Conservation (phyloP, 805 yeast genomes). For the Teunomyces stri region DNA sequence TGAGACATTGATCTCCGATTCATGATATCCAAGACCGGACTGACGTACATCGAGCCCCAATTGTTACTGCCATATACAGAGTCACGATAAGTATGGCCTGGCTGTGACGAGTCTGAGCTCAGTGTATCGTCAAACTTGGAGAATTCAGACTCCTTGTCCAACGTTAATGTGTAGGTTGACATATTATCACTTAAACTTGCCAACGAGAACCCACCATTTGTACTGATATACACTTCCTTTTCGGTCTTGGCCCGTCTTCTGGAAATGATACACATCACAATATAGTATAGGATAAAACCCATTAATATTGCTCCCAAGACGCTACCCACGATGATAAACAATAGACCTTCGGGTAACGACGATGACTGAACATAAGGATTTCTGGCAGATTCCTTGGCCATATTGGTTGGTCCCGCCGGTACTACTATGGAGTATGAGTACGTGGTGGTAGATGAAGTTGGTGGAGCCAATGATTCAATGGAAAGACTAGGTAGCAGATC, state of each 20-base stretch:
- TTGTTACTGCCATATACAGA: conserved; percentile 17
- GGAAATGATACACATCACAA: conserved; percentile 22
- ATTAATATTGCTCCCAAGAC: conserved; percentile 23
- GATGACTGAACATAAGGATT: conserved; percentile 33
- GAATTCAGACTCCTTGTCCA: conserved; percentile 18
- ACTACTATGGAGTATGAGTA: conserved; percentile 2
- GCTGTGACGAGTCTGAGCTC: conserved; percentile 14
- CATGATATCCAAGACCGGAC: conserved; percentile 48
- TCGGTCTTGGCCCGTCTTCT: conserved; percentile 27
- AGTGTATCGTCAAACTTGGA: conserved; percentile 10
- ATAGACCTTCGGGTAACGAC: conserved; percentile 32
- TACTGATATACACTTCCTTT: conserved; percentile 28
- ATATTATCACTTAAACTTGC: conserved; percentile 11
- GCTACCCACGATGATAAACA: conserved; percentile 44
- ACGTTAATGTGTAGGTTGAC: conserved; percentile 19
- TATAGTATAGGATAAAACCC: conserved; percentile 16
- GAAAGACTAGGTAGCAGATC: neutral
- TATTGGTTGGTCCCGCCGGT: conserved; percentile 2
- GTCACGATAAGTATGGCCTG: conserved; percentile 30
- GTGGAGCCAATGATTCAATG: neutral
- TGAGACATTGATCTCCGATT: conserved; percentile 11
- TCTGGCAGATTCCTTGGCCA: neutral
- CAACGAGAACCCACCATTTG: conserved; percentile 6
- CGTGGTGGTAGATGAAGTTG: conserved; percentile 1
- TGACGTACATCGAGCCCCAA: conserved; percentile 49